Evolutionary conservation across 1,284 basidiomycete genomes (phyloP).

Genomic region (Sanghuangporus sanghuang): DNA sequence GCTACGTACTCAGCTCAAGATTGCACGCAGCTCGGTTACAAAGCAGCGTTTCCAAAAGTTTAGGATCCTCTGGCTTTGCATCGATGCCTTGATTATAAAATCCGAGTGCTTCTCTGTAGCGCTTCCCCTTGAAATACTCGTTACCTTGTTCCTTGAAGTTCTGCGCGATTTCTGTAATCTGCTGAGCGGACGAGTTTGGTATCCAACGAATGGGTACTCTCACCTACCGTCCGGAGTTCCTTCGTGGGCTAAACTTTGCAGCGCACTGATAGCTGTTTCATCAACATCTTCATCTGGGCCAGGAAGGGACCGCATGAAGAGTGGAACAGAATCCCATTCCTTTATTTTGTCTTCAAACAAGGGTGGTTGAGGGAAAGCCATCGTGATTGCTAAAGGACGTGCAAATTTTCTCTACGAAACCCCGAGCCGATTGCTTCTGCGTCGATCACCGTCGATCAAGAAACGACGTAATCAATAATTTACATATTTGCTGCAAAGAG

Average conservation of each 20-base stretch:
- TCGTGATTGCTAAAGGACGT: not conserved
- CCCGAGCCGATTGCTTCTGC: not conserved
- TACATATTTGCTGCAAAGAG: not conserved
- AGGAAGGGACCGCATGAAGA: conserved; percentile 92
- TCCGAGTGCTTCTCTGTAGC: conserved; percentile 80
- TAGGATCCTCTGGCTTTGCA: conserved; percentile 64
- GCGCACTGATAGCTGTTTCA: conserved; percentile 70
- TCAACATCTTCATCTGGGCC: conserved; percentile 47
- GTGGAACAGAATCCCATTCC: conserved; percentile 57
- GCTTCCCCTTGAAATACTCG: conserved; percentile 85
- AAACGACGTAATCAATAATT: not conserved
- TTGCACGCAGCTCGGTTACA: conserved; percentile 94
- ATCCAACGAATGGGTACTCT: not conserved
- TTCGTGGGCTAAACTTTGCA: conserved; percentile 84
- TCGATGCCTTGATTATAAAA: conserved; percentile 93
- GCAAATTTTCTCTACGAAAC: not conserved
- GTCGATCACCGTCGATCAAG: not conserved
- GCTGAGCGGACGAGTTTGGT: not conserved
- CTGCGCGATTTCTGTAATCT: conserved; percentile 70
- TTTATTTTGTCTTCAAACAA: conserved; percentile 45
- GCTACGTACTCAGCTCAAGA: conserved; percentile 70
- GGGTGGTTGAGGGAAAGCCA: conserved; percentile 27
- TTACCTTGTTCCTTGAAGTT: conserved; percentile 97
- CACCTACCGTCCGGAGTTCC: conserved; percentile 89
- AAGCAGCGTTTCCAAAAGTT: conserved; percentile 65